Base-by-base conservation (phyloP, 164 flowering plant species). In the Macadamia integrifolia region DNA sequence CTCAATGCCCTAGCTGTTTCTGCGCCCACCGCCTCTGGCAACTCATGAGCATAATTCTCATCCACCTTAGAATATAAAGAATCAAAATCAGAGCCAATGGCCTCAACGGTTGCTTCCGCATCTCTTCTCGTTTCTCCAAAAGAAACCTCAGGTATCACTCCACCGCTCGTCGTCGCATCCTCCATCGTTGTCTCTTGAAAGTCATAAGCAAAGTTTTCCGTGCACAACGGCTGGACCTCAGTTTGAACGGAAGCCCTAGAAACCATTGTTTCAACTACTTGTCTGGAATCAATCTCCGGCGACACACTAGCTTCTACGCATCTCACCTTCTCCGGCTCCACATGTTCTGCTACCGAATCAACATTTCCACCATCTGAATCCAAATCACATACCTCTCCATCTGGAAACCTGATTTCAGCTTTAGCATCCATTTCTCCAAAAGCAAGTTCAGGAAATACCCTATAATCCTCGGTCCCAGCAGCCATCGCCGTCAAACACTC, bases 11-110 rank as follows among this genome's bases (percentile, higher is more conserved):
- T 48, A 7, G 50, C 63, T 49, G 60, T 58, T 13, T 71, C 64
- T 28, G 58, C 66, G 48, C 69, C 65, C 30, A 65, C 49, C 42
- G 68, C 65, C 74, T 71, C 74, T 0, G 43, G 29, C 65, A 66
- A 60, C 66, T 61, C 46, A 35, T 23, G 31, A 28, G 7, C 46
- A 40, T 59, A 10, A 3, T 64, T 64, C n/a, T 66, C 79, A 58
- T 72, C 70, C 6, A 58, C 46, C 61, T 14, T 15, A 15, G 74
- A 62, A 59, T 59, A 61, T 35, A 53, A 66, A n/a, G 55, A 49
- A 42, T 12, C 60, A 15, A 61, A 66, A 60, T 58, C 60, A 43
- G 40, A 49, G 10, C 35, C 63, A 29, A 4, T 12, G 9, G 44
- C 40, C 56, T 52, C 72, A 46, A 44, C 42, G 3, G 5, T 42